These are phyloP conservation scores for Cyclocybe cylindracea DNA, from an alignment of 768 basidiomycete species.

Conservation along the genomic window DNA sequence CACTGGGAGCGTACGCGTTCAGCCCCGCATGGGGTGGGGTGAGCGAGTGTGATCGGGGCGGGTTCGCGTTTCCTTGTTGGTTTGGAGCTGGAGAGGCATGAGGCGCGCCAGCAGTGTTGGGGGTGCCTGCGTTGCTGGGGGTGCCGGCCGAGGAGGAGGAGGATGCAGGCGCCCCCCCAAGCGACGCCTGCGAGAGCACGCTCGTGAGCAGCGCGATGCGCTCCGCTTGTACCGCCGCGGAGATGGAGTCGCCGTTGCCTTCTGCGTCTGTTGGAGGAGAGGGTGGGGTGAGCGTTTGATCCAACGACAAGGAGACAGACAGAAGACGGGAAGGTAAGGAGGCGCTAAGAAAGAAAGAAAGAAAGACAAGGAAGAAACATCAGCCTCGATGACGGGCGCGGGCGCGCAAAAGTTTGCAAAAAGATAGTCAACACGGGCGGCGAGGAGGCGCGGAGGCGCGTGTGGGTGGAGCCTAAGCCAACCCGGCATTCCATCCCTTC, in stretches of 20 bases:
- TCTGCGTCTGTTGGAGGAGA: conserved; percentile 62
- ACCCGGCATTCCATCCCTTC: too few relatives aligned
- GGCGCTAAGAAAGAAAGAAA: not conserved
- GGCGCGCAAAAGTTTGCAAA: too few relatives aligned
- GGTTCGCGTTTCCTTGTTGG: conserved; percentile 9
- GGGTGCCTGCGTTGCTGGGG: too few relatives aligned
- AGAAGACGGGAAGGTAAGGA: too few relatives aligned
- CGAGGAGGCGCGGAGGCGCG: too few relatives aligned
- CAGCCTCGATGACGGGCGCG: too few relatives aligned
- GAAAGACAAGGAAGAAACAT: not conserved
- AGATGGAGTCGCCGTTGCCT: conserved; percentile 87
- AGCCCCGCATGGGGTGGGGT: conserved; percentile 45
- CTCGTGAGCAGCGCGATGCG: conserved; percentile 79
- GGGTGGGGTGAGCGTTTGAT: conserved; percentile 6
- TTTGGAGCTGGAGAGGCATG: too few relatives aligned
- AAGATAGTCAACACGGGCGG: too few relatives aligned
- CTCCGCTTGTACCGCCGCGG: conserved; percentile 81
- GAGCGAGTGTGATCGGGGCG: conserved; percentile 42
- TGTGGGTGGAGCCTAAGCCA: too few relatives aligned
- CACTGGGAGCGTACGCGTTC: not conserved
- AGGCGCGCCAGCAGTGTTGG: too few relatives aligned
- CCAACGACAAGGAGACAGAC: too few relatives aligned
- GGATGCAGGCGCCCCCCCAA: conserved; percentile 6
- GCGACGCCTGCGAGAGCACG: conserved; percentile 62
- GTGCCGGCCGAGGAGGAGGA: too few relatives aligned